Percentiles rank a stretch among this genome's conserved stretches.
Evolutionary conservation across 768 basidiomycete genomes (phyloP).

Genomic region (Psilocybe cyanescens): DNA sequence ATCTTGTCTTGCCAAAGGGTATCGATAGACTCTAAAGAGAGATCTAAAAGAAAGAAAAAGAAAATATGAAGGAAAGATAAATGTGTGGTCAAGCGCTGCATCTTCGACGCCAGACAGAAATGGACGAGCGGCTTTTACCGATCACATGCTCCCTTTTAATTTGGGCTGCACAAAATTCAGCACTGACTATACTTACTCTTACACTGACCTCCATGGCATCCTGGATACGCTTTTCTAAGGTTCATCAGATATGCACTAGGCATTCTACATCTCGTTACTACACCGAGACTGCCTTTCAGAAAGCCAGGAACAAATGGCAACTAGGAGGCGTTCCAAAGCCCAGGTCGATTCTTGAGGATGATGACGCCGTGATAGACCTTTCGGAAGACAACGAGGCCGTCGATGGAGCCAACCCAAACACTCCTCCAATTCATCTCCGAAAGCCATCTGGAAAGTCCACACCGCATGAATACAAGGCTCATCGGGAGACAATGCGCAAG

Average conservation of each 20-base stretch:
- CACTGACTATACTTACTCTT: not conserved
- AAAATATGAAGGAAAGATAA: constrained; percentile 10
- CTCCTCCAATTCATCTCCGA: constrained; percentile 40
- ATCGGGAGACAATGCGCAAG: constrained; percentile 54
- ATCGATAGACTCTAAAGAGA: constrained; percentile 10
- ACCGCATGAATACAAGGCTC: constrained; percentile 51
- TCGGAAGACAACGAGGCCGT: constrained; percentile 56
- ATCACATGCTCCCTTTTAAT: constrained; percentile 17
- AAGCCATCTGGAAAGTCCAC: constrained; percentile 43
- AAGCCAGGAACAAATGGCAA: constrained; percentile 39
- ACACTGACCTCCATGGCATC: constrained; percentile 25
- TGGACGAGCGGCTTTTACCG: constrained; percentile 23
- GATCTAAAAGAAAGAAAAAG: constrained; percentile 15
- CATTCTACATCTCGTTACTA: constrained; percentile 24
- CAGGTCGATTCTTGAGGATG: constrained; percentile 52
- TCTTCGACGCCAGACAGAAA: constrained; percentile 1
- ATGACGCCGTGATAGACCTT: constrained; percentile 47
- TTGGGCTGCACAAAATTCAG: not conserved
- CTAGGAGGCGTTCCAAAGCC: constrained; percentile 41
- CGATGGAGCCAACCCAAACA: constrained; percentile 41
- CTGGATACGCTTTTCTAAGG: constrained; percentile 20
- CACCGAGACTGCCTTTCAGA: constrained; percentile 20
- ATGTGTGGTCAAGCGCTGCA: constrained; percentile 1
- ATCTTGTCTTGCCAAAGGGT: constrained; percentile 5
- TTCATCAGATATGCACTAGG: constrained; percentile 9